A percentile compares a stretch with the other conserved stretches of the same genome.
phyloP scores from a whole-genome alignment of 1,284 basidiomycete species.

The Apiotrichum montevideense region DNA sequence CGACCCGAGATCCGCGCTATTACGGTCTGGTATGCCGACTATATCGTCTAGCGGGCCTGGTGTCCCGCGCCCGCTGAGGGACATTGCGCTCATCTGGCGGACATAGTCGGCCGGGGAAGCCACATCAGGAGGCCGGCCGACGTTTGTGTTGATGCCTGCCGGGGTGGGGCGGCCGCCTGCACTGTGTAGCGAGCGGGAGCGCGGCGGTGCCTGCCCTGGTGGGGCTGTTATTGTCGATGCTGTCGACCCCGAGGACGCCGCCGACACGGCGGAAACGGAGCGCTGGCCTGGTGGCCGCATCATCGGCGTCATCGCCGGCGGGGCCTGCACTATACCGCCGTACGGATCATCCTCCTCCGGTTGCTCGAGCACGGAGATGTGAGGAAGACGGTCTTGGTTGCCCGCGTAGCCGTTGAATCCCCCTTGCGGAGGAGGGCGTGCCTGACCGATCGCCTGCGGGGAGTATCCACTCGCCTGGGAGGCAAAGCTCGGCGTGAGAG shows the following conservation, averaged over 20 bases:
- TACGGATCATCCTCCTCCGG: background rate
- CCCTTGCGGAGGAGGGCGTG: background rate
- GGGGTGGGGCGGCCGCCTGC: background rate
- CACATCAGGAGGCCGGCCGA: background rate
- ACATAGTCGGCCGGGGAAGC: slow-evolving; percentile 18
- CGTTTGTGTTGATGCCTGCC: background rate
- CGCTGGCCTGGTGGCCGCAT: too few species aligned
- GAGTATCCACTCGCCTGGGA: background rate
- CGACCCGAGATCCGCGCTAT: slow-evolving; percentile 5
- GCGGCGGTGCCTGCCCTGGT: background rate
- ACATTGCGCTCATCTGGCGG: slow-evolving; percentile 17
- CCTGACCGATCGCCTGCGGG: background rate
- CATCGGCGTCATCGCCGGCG: background rate
- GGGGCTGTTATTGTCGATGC: background rate
- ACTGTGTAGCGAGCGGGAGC: background rate
- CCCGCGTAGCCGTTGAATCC: slow-evolving; percentile 2
- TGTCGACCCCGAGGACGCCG: background rate
- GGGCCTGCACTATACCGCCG: background rate
- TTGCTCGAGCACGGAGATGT: background rate
- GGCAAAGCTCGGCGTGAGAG: background rate
- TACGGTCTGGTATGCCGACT: slow-evolving; percentile 22
- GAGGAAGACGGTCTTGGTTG: slow-evolving; percentile 1
- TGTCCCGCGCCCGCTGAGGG: slow-evolving; percentile 14
- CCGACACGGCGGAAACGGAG: too few species aligned
- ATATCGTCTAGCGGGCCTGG: slow-evolving; percentile 19